phyloP scores from a whole-genome alignment of 1,139 yeast species.

The Pichia sp. region DNA sequence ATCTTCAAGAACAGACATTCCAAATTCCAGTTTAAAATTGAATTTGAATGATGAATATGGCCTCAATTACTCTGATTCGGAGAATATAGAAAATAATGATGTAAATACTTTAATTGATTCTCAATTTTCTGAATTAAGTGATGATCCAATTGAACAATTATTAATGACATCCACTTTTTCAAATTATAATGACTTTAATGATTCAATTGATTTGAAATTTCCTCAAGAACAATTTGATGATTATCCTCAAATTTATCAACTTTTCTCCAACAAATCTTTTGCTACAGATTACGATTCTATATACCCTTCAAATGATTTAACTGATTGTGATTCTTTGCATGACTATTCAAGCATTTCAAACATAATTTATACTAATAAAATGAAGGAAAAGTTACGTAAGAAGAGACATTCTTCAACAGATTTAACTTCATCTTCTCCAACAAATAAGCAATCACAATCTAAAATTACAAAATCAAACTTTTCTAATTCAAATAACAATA shows the following conservation, averaged over 20 bases:
- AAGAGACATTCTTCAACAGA: slow-evolving; percentile 10
- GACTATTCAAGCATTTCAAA: slow-evolving; percentile 12
- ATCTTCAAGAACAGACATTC: no score
- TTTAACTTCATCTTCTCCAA: background rate
- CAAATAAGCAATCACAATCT: background rate
- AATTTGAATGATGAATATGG: no score
- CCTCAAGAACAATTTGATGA: background rate
- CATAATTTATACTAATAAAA: slow-evolving; percentile 11
- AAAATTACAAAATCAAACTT: background rate
- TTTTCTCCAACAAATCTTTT: background rate
- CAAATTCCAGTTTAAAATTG: no score
- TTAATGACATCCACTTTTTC: background rate
- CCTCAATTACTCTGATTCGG: no score
- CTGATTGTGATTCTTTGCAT: slow-evolving; percentile 8
- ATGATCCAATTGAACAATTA: slow-evolving; percentile 6
- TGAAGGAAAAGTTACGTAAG: slow-evolving; percentile 13
- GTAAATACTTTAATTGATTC: no score
- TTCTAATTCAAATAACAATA: background rate
- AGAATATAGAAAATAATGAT: no score
- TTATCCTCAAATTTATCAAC: background rate
- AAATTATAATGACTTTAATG: background rate
- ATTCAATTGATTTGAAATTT: background rate
- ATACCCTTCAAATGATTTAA: background rate
- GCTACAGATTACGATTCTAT: background rate
- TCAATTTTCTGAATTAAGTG: background rate